Percentiles rank a stretch among this genome's conserved stretches.
Conservation (phyloP, 805 yeast species). For the Starmerella tilneyi region DNA sequence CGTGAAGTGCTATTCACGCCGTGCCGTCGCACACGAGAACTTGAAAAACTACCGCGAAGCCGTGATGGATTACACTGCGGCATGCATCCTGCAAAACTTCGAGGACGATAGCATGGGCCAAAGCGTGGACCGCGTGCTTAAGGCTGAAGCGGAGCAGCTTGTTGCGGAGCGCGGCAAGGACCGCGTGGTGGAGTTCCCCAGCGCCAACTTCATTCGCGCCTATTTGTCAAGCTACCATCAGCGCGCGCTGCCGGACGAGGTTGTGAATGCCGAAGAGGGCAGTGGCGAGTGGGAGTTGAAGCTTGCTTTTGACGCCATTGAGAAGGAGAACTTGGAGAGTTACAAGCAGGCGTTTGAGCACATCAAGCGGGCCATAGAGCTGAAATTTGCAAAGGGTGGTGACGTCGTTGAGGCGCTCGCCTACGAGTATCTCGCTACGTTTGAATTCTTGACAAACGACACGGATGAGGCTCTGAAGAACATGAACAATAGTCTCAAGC, state of each 20-base stretch:
- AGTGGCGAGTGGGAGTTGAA: conserved; percentile 56
- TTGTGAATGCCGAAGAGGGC: conserved; percentile 39
- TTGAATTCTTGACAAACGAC: conserved; percentile 71
- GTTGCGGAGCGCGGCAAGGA: conserved; percentile 45
- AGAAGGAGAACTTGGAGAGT: conserved; percentile 41
- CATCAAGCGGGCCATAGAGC: conserved; percentile 30
- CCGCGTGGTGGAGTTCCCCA: conserved; percentile 23
- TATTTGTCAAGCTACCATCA: conserved; percentile 76
- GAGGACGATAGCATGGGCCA: conserved; percentile 66
- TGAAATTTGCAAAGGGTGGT: conserved; percentile 18
- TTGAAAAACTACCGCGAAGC: conserved; percentile 72
- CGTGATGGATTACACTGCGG: conserved; percentile 80
- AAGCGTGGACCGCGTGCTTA: conserved; percentile 77
- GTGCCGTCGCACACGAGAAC: conserved; percentile 85
- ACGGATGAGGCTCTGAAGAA: conserved; percentile 52
- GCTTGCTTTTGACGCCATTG: conserved; percentile 52
- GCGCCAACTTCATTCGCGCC: conserved; percentile 59
- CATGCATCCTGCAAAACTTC: conserved; percentile 76
- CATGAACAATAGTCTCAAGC: conserved; percentile 53
- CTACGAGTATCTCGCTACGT: conserved; percentile 71
- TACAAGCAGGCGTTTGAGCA: conserved; percentile 52
- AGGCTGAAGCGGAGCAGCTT: conserved; percentile 62
- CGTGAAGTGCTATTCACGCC: conserved; percentile 80
- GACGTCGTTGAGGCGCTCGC: conserved; percentile 49
- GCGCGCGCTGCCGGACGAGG: conserved; percentile 42